Percentiles rank a stretch among this genome's conserved stretches.
Evolutionary conservation across 176 grass and related monocot species (phyloP).

Genomic region (Pontederia crassipes): DNA sequence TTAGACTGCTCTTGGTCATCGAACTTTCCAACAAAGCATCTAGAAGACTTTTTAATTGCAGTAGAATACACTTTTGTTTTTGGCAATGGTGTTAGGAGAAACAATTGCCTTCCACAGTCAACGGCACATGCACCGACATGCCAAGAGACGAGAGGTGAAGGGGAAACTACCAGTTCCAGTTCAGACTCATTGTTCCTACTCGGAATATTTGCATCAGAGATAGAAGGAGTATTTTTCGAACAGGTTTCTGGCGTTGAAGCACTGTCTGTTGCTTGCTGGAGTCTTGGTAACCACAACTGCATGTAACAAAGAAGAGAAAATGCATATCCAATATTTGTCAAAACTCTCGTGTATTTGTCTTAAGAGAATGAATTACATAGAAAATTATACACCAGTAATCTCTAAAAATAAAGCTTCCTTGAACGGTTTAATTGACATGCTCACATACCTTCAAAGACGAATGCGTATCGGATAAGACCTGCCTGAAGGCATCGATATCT

Average conservation of each 20-base stretch:
- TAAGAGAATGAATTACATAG: too few relatives aligned
- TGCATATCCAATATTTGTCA: too few relatives aligned
- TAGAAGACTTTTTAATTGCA: slow-evolving; percentile 32
- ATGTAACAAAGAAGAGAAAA: slow-evolving; percentile 14
- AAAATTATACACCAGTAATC: background rate
- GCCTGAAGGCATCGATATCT: slow-evolving; percentile 68
- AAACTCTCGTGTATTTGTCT: too few relatives aligned
- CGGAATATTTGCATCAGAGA: slow-evolving; percentile 18
- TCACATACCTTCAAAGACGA: slow-evolving; percentile 60
- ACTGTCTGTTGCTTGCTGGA: slow-evolving; percentile 30
- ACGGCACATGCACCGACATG: slow-evolving; percentile 49
- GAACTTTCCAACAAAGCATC: slow-evolving; percentile 16
- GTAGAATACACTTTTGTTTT: slow-evolving; percentile 33
- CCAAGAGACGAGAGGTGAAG: slow-evolving; percentile 92
- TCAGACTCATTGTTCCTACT: slow-evolving; percentile 17
- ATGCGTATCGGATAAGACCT: slow-evolving; percentile 47
- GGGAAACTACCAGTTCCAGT: slow-evolving; percentile 44
- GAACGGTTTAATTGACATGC: too few relatives aligned
- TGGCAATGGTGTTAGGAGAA: slow-evolving; percentile 75
- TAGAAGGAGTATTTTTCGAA: slow-evolving; percentile 14
- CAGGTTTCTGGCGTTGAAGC: slow-evolving; percentile 13
- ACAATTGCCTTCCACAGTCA: slow-evolving; percentile 67
- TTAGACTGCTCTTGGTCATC: slow-evolving; percentile 11
- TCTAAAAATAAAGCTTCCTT: background rate
- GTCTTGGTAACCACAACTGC: slow-evolving; percentile 63